phyloP scores from a whole-genome alignment of 371 early-diverging fungal species.

The Circinella minor region DNA sequence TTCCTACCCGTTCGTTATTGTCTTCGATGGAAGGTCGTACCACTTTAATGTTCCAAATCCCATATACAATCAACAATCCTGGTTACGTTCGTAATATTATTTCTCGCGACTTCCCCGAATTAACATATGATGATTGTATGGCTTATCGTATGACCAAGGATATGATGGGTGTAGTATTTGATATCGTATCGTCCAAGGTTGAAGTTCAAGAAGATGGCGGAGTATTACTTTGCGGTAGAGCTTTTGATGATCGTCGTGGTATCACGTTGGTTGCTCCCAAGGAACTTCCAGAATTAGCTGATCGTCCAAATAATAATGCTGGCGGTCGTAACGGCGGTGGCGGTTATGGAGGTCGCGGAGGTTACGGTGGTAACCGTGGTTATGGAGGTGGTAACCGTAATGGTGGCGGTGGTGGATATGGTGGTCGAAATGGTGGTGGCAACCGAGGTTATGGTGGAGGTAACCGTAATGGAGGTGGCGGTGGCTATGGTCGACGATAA shows the following conservation, averaged over 20 bases:
- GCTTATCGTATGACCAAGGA: slow-evolving; percentile 87
- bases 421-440: slow-evolving; percentile 18
- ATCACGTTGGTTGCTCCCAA: slow-evolving; percentile 70
- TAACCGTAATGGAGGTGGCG: slow-evolving; percentile 17
- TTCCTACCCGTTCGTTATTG: slow-evolving; percentile 80
- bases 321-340: slow-evolving; percentile 15
- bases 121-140: slow-evolving; percentile 67
- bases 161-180: slow-evolving; percentile 80
- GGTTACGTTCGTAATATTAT: slow-evolving; percentile 84
- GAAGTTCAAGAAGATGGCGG: slow-evolving; percentile 51
- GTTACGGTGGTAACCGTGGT: slow-evolving; percentile 11
- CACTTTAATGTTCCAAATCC: slow-evolving; percentile 73
- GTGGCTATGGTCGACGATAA: slow-evolving; percentile 4
- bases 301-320: slow-evolving; percentile 48
- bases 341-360: slow-evolving; percentile 24
- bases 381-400: slow-evolving; percentile 5
- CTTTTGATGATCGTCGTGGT: slow-evolving; percentile 65
- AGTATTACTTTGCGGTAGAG: slow-evolving; percentile 52
- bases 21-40: slow-evolving; percentile 80
- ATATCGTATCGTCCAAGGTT: slow-evolving; percentile 72
- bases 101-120: slow-evolving; percentile 70
- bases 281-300: slow-evolving; percentile 82
- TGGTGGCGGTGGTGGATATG: slow-evolving; percentile 4
- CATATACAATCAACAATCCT: slow-evolving; percentile 69
- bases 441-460: slow-evolving; percentile 25